Evolutionary conservation across 148 eudicot genomes (phyloP).

Genomic region (Fallopia convolvulus): DNA sequence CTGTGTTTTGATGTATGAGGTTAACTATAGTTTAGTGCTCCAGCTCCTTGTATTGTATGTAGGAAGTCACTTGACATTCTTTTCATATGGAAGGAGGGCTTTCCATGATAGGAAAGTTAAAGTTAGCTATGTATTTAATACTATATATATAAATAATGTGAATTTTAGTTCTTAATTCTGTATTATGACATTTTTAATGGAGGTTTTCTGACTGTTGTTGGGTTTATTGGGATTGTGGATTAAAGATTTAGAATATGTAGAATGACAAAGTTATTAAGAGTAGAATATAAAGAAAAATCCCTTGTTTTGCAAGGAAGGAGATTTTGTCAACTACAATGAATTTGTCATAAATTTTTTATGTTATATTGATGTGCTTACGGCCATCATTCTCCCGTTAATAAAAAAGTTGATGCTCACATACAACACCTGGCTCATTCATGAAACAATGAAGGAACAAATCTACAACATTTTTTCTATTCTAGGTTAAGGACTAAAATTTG

Average conservation of each 20-base stretch:
- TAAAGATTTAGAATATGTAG: not conserved
- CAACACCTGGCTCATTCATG: no score
- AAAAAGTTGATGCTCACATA: no score
- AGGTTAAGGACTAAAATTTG: not conserved
- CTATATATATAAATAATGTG: not conserved
- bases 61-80: not conserved
- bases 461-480: no score
- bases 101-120: not conserved
- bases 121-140: not conserved
- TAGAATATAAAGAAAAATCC: not conserved
- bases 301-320: not conserved
- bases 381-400: no score
- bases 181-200: not conserved
- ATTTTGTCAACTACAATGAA: no score
- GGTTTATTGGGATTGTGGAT: not conserved
- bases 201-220: not conserved
- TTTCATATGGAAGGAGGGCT: not conserved
- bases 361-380: no score
- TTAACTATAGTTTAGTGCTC: not conserved
- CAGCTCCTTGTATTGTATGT: constrained; percentile 1
- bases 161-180: not conserved
- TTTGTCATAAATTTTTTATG: no score
- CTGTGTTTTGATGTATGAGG: not conserved
- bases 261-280: not conserved
- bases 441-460: no score